Percentiles rank a stretch among this genome's conserved stretches.
phyloP scores from a whole-genome alignment of 768 basidiomycete genomes.

The Lactarius sanguifluus region DNA sequence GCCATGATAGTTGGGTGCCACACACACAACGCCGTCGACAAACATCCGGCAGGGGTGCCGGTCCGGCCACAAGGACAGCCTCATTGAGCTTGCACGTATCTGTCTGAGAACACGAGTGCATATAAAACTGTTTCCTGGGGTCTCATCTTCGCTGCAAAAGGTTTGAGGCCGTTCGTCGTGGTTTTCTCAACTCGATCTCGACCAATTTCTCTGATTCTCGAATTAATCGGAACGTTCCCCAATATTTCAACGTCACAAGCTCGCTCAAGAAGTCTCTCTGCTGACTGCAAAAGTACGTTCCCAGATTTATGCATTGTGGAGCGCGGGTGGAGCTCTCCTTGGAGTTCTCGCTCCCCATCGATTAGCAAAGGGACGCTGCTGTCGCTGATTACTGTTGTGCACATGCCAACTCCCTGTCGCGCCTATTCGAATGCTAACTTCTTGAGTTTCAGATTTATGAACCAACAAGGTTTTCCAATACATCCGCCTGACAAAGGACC shows the following conservation, averaged over 20 bases:
- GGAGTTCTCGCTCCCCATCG: constrained; percentile 50
- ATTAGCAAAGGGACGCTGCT: constrained; percentile 30
- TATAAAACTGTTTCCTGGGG: no score
- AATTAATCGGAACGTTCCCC: neutral
- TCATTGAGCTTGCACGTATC: neutral
- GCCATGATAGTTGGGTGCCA: constrained; percentile 36
- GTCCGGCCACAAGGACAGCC: neutral
- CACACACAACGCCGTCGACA: neutral
- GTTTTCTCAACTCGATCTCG: no score
- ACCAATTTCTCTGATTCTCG: no score
- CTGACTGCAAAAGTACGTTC: neutral
- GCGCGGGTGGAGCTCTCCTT: no score
- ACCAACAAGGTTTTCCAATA: neutral
- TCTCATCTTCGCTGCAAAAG: no score
- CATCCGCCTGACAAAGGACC: neutral
- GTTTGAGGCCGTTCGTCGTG: no score
- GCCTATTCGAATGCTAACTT: constrained; percentile 42
- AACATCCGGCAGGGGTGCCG: neutral
- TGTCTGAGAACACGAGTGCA: no score
- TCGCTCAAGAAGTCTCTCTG: neutral
- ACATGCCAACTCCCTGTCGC: constrained; percentile 48
- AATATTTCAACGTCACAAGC: neutral
- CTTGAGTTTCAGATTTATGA: neutral
- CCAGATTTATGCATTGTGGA: constrained; percentile 39
- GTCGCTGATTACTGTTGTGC: constrained; percentile 9